Evolutionary conservation across 2,329 filamentous ascomycete species (phyloP).

Genomic region (Aureobasidium uvarum): DNA sequence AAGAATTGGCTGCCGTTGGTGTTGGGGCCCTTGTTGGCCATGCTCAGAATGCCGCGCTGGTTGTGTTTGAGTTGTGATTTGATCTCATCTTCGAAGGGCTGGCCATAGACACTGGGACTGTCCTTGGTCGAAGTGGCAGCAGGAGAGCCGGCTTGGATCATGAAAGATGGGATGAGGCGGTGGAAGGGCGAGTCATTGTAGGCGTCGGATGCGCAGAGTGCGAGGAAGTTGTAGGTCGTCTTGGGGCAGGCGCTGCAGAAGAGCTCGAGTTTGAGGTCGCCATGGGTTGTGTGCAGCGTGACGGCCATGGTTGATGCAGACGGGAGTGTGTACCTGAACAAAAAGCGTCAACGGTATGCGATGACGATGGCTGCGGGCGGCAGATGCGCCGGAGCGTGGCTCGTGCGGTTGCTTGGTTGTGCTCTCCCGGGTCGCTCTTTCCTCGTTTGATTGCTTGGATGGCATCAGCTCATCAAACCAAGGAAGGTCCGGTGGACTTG

Average conservation of each 20-base stretch:
- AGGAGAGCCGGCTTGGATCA: slow-evolving; percentile 70
- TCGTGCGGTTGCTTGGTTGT: slow-evolving; percentile 17
- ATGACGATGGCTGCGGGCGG: slow-evolving; percentile 11
- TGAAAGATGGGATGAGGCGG: slow-evolving; percentile 76
- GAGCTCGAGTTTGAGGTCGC: slow-evolving; percentile 91
- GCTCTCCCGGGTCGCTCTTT: background rate
- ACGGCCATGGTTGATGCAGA: slow-evolving; percentile 45
- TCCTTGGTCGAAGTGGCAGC: slow-evolving; percentile 42
- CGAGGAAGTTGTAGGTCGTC: slow-evolving; percentile 83
- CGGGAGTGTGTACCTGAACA: background rate
- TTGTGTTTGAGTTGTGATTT: slow-evolving; percentile 54
- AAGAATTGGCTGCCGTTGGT: slow-evolving; percentile 94
- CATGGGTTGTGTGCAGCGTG: slow-evolving; percentile 78
- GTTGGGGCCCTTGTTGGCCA: slow-evolving; percentile 92
- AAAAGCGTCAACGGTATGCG: background rate
- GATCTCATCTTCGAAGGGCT: slow-evolving; percentile 78
- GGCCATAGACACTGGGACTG: slow-evolving; percentile 65
- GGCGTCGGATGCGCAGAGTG: slow-evolving; percentile 75
- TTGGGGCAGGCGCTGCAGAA: slow-evolving; percentile 95
- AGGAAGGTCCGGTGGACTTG: background rate
- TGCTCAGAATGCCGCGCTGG: slow-evolving; percentile 64
- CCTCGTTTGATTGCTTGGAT: slow-evolving; percentile 3
- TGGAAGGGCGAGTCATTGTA: slow-evolving; percentile 76
- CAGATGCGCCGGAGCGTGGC: background rate
- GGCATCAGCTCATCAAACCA: slow-evolving; percentile 16